A percentile compares a stretch with the other conserved stretches of the same genome.
Conservation (phyloP, 805 yeast genomes). For the Cyberlindnera meyerae region DNA sequence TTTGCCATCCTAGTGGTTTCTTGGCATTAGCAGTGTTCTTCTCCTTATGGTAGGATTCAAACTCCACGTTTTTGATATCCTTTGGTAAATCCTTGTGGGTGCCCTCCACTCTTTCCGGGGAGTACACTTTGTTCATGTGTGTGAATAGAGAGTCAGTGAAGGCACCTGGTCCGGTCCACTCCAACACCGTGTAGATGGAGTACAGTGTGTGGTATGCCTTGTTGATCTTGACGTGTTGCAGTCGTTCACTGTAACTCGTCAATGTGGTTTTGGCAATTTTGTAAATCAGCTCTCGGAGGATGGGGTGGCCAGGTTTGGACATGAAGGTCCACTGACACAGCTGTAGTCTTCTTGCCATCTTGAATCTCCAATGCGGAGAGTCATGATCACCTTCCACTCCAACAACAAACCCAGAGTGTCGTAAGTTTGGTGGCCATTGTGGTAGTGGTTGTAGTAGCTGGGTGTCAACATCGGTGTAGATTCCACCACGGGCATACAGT, state of each 20-base stretch:
- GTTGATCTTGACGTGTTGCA: conserved; percentile 27
- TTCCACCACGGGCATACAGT: conserved; percentile 51
- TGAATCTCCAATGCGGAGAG: conserved; percentile 48
- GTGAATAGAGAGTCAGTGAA: conserved; percentile 46
- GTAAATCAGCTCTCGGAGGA: conserved; percentile 52
- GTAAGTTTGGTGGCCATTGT: conserved; percentile 53
- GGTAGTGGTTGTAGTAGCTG: conserved; percentile 38
- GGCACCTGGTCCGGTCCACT: conserved; percentile 52
- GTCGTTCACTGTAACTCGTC: conserved; percentile 31
- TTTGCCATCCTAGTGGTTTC: conserved; percentile 18
- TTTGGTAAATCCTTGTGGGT: conserved; percentile 33
- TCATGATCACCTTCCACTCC: conserved; percentile 52
- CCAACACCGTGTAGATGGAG: conserved; percentile 52
- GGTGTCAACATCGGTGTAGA: conserved; percentile 59
- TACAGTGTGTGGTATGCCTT: conserved; percentile 39
- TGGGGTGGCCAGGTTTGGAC: conserved; percentile 60
- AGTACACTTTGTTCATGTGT: conserved; percentile 37
- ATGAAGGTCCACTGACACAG: conserved; percentile 61
- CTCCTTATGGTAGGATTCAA: conserved; percentile 13
- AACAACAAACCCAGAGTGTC: conserved; percentile 53
- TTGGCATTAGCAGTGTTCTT: conserved; percentile 9
- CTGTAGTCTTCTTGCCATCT: conserved; percentile 50
- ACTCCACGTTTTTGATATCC: conserved; percentile 9
- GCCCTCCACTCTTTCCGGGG: background rate
- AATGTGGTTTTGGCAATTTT: conserved; percentile 48